phyloP scores from a whole-genome alignment of 1,284 basidiomycete species.

The Microbotryum saponariae region DNA sequence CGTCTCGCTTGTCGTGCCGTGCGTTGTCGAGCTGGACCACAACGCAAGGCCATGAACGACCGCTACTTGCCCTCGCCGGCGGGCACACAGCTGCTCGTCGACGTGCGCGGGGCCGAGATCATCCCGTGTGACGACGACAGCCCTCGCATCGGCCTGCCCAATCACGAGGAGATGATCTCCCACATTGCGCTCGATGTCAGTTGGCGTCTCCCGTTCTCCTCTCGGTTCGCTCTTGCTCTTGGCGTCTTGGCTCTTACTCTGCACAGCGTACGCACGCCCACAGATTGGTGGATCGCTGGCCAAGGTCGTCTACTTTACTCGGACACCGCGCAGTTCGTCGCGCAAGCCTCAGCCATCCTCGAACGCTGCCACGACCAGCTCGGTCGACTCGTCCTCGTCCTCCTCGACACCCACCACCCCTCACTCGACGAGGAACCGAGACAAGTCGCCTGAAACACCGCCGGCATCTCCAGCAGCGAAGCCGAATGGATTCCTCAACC shows the following conservation, averaged over 20 bases:
- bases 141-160: constrained; percentile 88
- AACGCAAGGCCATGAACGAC: constrained; percentile 18
- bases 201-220: constrained; percentile 29
- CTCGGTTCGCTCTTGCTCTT: background rate
- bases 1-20: background rate
- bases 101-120: constrained; percentile 32
- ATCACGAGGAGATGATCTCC: constrained; percentile 85
- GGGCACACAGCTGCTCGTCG: constrained; percentile 27
- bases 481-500: constrained; percentile 36
- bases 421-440: constrained; percentile 7
- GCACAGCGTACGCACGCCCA: background rate
- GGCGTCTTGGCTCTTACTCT: background rate
- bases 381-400: constrained; percentile 1
- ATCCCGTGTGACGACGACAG: constrained; percentile 52
- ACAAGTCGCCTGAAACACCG: constrained; percentile 25
- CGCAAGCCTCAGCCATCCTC: constrained; percentile 15
- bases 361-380: constrained; percentile 4
- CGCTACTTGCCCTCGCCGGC: constrained; percentile 23
- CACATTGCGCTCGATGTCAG: constrained; percentile 91
- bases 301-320: constrained; percentile 97
- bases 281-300: constrained; percentile 95
- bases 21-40: background rate
- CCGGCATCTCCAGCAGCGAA: constrained; percentile 26
- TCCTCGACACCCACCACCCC: background rate
- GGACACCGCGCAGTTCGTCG: constrained; percentile 38